Base-by-base conservation (phyloP, 805 yeast species). In the Candida gorgasii region DNA sequence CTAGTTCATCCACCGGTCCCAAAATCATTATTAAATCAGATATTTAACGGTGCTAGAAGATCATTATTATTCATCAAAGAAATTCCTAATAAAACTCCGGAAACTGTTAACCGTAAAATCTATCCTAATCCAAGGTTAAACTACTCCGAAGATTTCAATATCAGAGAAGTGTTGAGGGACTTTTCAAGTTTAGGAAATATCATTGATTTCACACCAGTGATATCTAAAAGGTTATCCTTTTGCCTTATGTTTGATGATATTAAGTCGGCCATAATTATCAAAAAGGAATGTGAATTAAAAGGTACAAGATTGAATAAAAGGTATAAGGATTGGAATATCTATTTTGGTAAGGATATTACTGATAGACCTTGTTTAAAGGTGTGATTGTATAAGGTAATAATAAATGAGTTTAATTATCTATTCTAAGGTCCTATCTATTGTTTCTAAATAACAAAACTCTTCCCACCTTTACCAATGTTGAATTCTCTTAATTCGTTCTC, bases 281-380 rank as follows among this genome's bases (percentile, higher is more conserved):
- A 80, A 58, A 61, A 62, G 23, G 71, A 66, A 27, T 71, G 74
- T 46, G 63, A 57, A 31, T 44, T 52, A 2, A 44, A 36, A 12
- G 65, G 61, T 2, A 59, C 76, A 0, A 42, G 30, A 2, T 51
- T 82, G 50, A 54, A 65, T 40, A 50, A 49, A 4, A 79, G 73
- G 50, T 86, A 82, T 52, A 58, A 57, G 8, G 76, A 67, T 4
- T 86, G 93, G 93, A 61, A 69, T 6, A 61, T 82, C 1, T 75
- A 81, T 79, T 86, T 78, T 50, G 86, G 84, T 0, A 74, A 72
- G 33, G 95, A 86, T 58, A 76, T 78, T 1, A 71, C 86, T 5
- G 89, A 84, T 49, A 68, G 61, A 44, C 80, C 81, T 4, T 73
- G 82, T 61, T 51, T 49, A 35, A 35, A 36, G 12, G 26, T 30